Base-by-base conservation (phyloP, 1,284 basidiomycete genomes). In the Tilletiopsis washingtonensis region DNA sequence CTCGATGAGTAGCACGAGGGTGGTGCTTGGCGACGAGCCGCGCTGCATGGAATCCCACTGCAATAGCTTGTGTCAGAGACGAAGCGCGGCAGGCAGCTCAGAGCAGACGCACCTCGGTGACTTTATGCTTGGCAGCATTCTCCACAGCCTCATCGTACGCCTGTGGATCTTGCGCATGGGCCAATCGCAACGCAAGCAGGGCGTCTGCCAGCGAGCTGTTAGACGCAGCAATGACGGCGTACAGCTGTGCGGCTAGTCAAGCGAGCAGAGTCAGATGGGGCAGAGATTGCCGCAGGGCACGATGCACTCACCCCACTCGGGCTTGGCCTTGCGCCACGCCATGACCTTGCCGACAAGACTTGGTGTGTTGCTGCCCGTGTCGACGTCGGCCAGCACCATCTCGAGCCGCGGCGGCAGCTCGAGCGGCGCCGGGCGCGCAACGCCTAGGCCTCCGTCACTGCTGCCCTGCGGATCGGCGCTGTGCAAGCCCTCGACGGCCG, bases 341-440 rank as follows among this genome's bases (percentile, higher is more conserved):
- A 63, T 51, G 19, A 73, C 68, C 32, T 63, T 62, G n/a, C 61
- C 59, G 12, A 73, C 71, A 36, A 73, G 41, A 21, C 59, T 64
- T 1, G 67, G 71, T 2, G 71, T 73, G 50, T 71, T 70, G 17
- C 59, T 62, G 4, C 71, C 71, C 3, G 71, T 62, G 36, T 73
- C 68, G 6, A 73, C 69, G 44, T 73, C 71, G 9, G 68, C 71
- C 1, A 73, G 53, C 12, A 69, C 57, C 27, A 73, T 48, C 17
- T 59, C 57, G 11, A 71, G 43, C 39, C 59, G 57, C 0, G 71
- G 67, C 4, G 71, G 71, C 6, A 73, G 55, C 34, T 55, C 53
- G 12, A 73, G 51, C 1, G 68, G 61, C 1, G 68, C 65, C 11
- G 71, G 71, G 4, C 54, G 45, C 6, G 49, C 36, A 11, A 51